Conservation (phyloP, 164 flowering plant species). For the Aristolochia californica region DNA sequence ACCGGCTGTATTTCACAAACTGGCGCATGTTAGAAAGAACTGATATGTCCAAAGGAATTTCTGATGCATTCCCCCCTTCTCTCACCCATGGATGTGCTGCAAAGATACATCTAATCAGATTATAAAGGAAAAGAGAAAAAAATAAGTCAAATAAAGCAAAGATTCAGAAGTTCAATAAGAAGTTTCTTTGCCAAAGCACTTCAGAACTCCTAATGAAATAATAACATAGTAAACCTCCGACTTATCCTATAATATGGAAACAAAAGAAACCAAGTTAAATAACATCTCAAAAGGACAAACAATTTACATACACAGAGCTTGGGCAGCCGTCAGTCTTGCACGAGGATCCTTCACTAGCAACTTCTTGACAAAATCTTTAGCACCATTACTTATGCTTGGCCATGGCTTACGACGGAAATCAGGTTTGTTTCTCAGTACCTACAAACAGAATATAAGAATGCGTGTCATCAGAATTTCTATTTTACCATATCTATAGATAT, state of each 20-base stretch:
- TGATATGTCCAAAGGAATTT: conserved; percentile 92
- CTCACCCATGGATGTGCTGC: conserved; percentile 98
- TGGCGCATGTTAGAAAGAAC: conserved; percentile 85
- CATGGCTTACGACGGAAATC: conserved; percentile 95
- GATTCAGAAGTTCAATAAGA: neutral
- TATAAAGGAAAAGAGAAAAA: neutral
- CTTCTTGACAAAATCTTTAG: conserved; percentile 93
- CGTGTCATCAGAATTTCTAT: no score
- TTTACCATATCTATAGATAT: no score
- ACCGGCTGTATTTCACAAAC: conserved; percentile 86
- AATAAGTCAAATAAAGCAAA: neutral
- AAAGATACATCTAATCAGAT: conserved; percentile 8
- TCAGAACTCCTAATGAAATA: no score
- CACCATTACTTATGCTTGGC: conserved; percentile 81
- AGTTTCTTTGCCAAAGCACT: no score
- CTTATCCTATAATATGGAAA: no score
- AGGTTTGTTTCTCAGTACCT: conserved; percentile 91
- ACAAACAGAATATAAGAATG: conserved; percentile 6
- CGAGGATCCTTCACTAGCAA: conserved; percentile 88
- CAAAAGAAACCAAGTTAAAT: no score
- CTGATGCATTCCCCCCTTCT: conserved; percentile 96
- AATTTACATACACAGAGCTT: conserved; percentile 75
- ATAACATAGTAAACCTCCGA: no score
- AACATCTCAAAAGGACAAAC: neutral
- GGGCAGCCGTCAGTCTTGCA: conserved; percentile 93